phyloP scores from a whole-genome alignment of 805 yeast species.

The Wickerhamomyces rabaulensis region DNA sequence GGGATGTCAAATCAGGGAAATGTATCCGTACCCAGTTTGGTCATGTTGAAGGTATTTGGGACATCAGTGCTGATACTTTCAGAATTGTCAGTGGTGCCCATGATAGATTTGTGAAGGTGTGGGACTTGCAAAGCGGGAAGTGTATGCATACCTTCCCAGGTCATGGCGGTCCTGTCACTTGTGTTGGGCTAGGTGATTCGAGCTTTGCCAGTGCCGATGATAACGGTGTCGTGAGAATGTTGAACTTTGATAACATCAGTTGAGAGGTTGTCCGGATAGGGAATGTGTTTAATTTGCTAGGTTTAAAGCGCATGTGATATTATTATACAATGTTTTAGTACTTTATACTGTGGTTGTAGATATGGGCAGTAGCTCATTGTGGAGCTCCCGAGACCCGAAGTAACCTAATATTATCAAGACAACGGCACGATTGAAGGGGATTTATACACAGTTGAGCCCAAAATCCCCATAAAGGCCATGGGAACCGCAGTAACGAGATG shows the following conservation, averaged over 20 bases:
- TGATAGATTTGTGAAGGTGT: conserved; percentile 81
- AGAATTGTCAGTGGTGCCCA: conserved; percentile 93
- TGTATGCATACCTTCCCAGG: conserved; percentile 92
- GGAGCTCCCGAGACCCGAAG: too few relatives aligned
- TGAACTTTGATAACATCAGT: conserved; percentile 55
- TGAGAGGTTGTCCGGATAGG: background rate
- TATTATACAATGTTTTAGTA: too few relatives aligned
- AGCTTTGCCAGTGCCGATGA: conserved; percentile 89
- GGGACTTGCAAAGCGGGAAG: conserved; percentile 94
- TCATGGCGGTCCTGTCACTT: conserved; percentile 51
- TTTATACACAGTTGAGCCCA: too few relatives aligned
- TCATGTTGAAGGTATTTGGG: conserved; percentile 98
- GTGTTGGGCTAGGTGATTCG: conserved; percentile 86
- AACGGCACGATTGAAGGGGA: too few relatives aligned
- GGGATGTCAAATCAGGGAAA: conserved; percentile 85
- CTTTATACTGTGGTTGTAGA: too few relatives aligned
- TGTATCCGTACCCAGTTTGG: conserved; percentile 95
- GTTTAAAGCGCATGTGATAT: too few relatives aligned
- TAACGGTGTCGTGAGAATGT: conserved; percentile 80
- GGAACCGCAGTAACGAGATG: too few relatives aligned
- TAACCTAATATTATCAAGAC: too few relatives aligned
- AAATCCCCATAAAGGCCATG: too few relatives aligned
- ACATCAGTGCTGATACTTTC: conserved; percentile 92
- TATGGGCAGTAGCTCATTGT: too few relatives aligned
- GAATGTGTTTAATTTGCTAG: too few relatives aligned